Percentiles rank a stretch among this genome's conserved stretches.
These are phyloP conservation scores for Cytospora schulzeri DNA, from an alignment of 2,329 filamentous ascomycete genomes.

Conservation along the genomic window DNA sequence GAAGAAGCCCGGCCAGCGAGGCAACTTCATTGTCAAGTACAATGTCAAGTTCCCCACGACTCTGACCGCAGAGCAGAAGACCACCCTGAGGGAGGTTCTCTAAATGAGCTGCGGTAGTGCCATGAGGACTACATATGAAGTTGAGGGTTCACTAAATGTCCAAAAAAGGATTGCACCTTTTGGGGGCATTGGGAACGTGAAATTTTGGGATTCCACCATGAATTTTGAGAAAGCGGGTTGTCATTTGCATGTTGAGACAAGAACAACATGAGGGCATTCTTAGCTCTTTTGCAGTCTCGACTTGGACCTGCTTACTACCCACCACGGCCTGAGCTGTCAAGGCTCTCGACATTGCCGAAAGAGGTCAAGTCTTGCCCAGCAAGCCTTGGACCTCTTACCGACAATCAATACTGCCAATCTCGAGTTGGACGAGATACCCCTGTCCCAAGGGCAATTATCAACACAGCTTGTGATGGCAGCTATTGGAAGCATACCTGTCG, in stretches of 20 bases:
- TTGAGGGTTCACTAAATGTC: not conserved
- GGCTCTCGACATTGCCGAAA: not conserved
- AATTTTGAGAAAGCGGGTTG: not conserved
- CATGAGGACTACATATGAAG: not conserved
- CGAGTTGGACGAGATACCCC: not conserved
- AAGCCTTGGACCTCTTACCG: not conserved
- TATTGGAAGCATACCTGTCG: constrained; percentile 6
- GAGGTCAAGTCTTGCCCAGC: not conserved
- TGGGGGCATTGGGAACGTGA: not conserved
- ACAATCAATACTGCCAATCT: not conserved
- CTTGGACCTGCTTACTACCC: not conserved
- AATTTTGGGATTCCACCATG: not conserved
- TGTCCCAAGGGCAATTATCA: not conserved
- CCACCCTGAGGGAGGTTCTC: constrained; percentile 77
- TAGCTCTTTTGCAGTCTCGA: not conserved
- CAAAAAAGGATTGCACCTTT: not conserved
- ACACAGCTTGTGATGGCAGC: not conserved
- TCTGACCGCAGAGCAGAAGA: constrained; percentile 78
- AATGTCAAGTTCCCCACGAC: constrained; percentile 89
- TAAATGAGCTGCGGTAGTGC: constrained; percentile 37
- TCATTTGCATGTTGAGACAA: not conserved
- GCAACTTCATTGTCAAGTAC: constrained; percentile 86
- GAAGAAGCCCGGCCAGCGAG: constrained; percentile 82
- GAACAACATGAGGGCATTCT: not conserved
- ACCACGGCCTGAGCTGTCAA: not conserved